These are phyloP conservation scores for Globisporangium polare DNA, from an alignment of 352 stramenopile genomes.

Conservation along the genomic window DNA sequence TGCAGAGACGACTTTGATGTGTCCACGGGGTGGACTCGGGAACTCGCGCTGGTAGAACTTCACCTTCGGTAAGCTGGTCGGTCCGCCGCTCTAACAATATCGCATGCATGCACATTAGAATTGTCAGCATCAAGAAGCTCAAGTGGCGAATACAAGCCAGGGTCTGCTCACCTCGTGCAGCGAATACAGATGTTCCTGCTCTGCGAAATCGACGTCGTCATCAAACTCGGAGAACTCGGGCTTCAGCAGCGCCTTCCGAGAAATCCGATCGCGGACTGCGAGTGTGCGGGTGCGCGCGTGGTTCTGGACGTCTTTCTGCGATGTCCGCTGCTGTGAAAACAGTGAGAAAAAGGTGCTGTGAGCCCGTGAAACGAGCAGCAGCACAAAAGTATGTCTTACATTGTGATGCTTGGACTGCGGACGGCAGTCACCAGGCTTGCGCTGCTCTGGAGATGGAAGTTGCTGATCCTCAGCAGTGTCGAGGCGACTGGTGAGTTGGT, in stretches of 20 bases:
- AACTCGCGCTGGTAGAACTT: conserved; percentile 49
- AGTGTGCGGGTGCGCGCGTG: conserved; percentile 32
- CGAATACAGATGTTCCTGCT: conserved; percentile 21
- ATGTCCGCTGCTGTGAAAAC: conserved; percentile 16
- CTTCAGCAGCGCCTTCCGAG: conserved; percentile 20
- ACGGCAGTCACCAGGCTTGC: background rate
- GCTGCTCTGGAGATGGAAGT: background rate
- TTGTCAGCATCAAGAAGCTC: background rate
- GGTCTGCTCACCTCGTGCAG: conserved; percentile 22
- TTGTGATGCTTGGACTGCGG: conserved; percentile 5
- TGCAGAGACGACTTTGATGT: conserved; percentile 28
- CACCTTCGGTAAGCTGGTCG: conserved; percentile 20
- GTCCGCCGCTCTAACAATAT: background rate
- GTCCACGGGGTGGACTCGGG: conserved; percentile 28
- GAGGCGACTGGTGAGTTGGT: background rate
- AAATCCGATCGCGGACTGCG: conserved; percentile 22
- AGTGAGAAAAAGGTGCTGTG: background rate
- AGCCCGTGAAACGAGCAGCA: background rate
- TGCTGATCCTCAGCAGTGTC: background rate
- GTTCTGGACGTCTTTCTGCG: conserved; percentile 27
- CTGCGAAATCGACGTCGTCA: background rate
- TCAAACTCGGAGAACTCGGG: conserved; percentile 9
- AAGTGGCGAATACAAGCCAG: too few relatives aligned
- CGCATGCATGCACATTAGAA: background rate
- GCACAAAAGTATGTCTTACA: background rate